A percentile compares a stretch with the other conserved stretches of the same genome.
Evolutionary conservation across 2,329 filamentous ascomycete genomes (phyloP).

Genomic region (Hymenotorrendiella dingleyae): DNA sequence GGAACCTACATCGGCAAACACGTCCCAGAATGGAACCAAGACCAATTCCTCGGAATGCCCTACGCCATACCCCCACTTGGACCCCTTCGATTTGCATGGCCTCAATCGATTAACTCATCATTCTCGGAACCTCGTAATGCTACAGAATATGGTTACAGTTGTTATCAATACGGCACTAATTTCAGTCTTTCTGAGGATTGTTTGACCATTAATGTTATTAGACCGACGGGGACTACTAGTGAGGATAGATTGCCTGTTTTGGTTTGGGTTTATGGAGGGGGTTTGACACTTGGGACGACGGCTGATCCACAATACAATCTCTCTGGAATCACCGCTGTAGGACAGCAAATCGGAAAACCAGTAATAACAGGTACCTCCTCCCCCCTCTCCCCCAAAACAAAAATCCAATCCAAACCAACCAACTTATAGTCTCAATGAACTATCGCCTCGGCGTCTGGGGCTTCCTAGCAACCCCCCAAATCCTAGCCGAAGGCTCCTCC

Average conservation of each 20-base stretch:
- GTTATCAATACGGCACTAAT: slow-evolving; percentile 39
- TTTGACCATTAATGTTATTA: slow-evolving; percentile 38
- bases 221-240: slow-evolving; percentile 32
- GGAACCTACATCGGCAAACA: slow-evolving; percentile 23
- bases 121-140: slow-evolving; percentile 37
- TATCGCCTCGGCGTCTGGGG: slow-evolving; percentile 62
- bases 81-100: slow-evolving; percentile 37
- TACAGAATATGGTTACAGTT: slow-evolving; percentile 39
- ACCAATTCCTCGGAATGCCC: slow-evolving; percentile 42
- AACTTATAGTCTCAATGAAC: slow-evolving; percentile 43
- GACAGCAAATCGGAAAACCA: slow-evolving; percentile 45
- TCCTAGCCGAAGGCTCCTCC: slow-evolving; percentile 48
- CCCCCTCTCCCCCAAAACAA: not conserved
- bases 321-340: slow-evolving; percentile 51
- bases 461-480: slow-evolving; percentile 55
- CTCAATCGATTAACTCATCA: slow-evolving; percentile 33
- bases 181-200: slow-evolving; percentile 44
- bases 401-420: too few relatives aligned
- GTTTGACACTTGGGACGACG: slow-evolving; percentile 44
- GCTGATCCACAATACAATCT: slow-evolving; percentile 57
- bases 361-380: slow-evolving; percentile 38
- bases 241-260: slow-evolving; percentile 36
- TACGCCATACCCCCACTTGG: slow-evolving; percentile 42
- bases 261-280: slow-evolving; percentile 56
- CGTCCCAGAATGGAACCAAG: slow-evolving; percentile 26